These are phyloP conservation scores for Xerocomellus dryophilus DNA, from an alignment of 768 basidiomycete species.

Conservation along the genomic window DNA sequence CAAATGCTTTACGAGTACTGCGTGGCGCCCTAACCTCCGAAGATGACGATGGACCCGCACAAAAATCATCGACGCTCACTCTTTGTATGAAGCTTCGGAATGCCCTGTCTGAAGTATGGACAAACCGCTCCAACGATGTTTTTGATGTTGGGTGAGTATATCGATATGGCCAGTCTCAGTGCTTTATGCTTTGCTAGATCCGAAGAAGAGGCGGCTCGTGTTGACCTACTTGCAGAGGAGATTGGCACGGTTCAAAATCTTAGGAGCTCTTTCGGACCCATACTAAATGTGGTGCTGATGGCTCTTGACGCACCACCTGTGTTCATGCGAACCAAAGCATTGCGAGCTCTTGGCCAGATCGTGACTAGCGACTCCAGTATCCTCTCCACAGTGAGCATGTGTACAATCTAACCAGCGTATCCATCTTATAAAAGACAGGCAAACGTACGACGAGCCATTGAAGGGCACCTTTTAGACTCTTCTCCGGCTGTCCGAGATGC, in stretches of 20 bases:
- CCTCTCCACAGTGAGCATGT: constrained; percentile 59
- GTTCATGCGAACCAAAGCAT: constrained; percentile 91
- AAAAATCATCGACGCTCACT: constrained; percentile 11
- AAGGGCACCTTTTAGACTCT: constrained; percentile 84
- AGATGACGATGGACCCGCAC: constrained; percentile 30
- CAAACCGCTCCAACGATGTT: constrained; percentile 62
- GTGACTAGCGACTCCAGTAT: constrained; percentile 86
- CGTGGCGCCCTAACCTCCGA: constrained; percentile 48
- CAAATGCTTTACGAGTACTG: constrained; percentile 60
- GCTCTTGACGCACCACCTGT: constrained; percentile 85
- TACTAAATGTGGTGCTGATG: constrained; percentile 72
- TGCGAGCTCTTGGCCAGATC: constrained; percentile 85
- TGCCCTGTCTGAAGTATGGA: constrained; percentile 73
- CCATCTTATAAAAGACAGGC: constrained; percentile 39
- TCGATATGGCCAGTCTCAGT: not conserved
- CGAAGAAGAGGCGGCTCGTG: constrained; percentile 64
- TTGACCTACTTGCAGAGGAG: constrained; percentile 70
- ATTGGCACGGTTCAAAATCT: constrained; percentile 76
- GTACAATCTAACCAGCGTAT: not conserved
- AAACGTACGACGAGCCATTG: constrained; percentile 82
- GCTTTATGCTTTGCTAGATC: constrained; percentile 41
- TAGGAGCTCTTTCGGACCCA: constrained; percentile 77
- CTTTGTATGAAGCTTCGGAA: constrained; percentile 59
- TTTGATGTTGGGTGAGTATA: constrained; percentile 74
- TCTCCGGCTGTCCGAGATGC: constrained; percentile 96